A percentile compares a stretch with the other conserved stretches of the same genome.
phyloP scores from a whole-genome alignment of 2,329 filamentous ascomycete genomes.

The Colletotrichum magnum region DNA sequence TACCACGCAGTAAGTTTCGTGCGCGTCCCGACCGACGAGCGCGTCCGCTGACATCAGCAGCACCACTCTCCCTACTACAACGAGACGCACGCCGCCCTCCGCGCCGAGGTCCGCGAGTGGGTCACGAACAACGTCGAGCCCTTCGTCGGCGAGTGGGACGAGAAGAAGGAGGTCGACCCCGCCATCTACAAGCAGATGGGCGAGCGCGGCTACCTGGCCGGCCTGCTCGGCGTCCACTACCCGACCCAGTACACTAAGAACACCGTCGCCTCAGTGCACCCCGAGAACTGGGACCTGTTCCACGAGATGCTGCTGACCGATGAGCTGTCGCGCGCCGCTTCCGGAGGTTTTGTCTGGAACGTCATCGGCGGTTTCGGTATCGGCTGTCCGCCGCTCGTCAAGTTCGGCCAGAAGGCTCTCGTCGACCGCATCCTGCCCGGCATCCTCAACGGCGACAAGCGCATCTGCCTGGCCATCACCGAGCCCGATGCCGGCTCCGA shows the following conservation, averaged over 20 bases:
- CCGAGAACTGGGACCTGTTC: conserved; percentile 98
- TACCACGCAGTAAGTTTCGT: conserved; percentile 83
- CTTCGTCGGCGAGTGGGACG: conserved; percentile 95
- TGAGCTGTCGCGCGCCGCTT: conserved; percentile 89
- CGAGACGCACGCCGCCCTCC: conserved; percentile 90
- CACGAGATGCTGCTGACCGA: conserved; percentile 97
- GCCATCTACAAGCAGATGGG: conserved; percentile 97
- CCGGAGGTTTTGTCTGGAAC: conserved; percentile 97
- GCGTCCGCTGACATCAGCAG: conserved; percentile 59
- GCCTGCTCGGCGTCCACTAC: conserved; percentile 87
- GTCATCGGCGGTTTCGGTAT: conserved; percentile 97
- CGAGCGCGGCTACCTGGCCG: conserved; percentile 91
- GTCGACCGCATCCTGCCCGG: conserved; percentile 90
- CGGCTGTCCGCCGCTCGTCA: conserved; percentile 90
- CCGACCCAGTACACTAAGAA: conserved; percentile 81
- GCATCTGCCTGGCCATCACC: conserved; percentile 97
- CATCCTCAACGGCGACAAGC: conserved; percentile 92
- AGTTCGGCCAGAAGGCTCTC: conserved; percentile 89
- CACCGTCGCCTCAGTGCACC: conserved; percentile 81
- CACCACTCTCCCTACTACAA: conserved; percentile 98
- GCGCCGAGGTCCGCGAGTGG: conserved; percentile 93
- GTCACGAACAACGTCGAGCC: conserved; percentile 91
- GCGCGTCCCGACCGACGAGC: rapidly evolving
- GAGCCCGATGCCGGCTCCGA: conserved; percentile 96
- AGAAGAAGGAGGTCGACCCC: conserved; percentile 89